Conservation (phyloP, 2,329 filamentous ascomycete species). For the Cladophialophora exuberans region DNA sequence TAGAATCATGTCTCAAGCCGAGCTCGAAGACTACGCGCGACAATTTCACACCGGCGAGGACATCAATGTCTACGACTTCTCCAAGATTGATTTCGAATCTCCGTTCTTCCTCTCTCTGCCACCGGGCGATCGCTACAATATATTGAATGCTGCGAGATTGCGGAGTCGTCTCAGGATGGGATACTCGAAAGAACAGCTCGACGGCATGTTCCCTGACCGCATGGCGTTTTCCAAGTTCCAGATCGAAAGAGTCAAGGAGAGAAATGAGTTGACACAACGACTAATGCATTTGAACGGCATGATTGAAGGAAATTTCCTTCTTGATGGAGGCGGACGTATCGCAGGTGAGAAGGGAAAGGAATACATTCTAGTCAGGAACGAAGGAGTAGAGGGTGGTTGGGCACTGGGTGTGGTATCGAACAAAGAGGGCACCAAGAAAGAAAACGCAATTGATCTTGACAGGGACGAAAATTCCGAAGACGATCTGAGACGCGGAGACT, state of each 20-base stretch:
- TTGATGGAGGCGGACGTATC: constrained; percentile 57
- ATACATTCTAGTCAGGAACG: constrained; percentile 95
- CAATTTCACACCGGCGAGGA: constrained; percentile 94
- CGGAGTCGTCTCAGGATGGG: constrained; percentile 92
- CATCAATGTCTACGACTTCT: constrained; percentile 88
- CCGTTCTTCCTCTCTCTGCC: constrained; percentile 93
- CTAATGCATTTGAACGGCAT: constrained; percentile 94
- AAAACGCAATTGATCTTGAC: constrained; percentile 93
- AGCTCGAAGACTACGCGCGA: constrained; percentile 88
- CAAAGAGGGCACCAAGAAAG: constrained; percentile 75
- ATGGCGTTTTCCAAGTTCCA: constrained; percentile 98
- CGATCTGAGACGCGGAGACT: constrained; percentile 10
- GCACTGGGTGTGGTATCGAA: constrained; percentile 90
- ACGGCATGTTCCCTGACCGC: constrained; percentile 93
- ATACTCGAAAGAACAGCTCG: constrained; percentile 91
- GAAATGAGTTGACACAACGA: constrained; percentile 91
- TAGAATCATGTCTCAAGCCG: constrained; percentile 92
- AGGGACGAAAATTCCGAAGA: constrained; percentile 52
- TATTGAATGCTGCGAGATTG: constrained; percentile 88
- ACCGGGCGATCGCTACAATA: constrained; percentile 90
- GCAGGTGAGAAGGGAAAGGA: constrained; percentile 82
- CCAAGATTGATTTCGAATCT: constrained; percentile 96
- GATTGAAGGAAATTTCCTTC: constrained; percentile 63
- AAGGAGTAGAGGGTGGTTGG: constrained; percentile 93
- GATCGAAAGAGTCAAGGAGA: constrained; percentile 88